Base-by-base conservation (phyloP, 2,329 filamentous ascomycete genomes). In the Daldinia sp. region DNA sequence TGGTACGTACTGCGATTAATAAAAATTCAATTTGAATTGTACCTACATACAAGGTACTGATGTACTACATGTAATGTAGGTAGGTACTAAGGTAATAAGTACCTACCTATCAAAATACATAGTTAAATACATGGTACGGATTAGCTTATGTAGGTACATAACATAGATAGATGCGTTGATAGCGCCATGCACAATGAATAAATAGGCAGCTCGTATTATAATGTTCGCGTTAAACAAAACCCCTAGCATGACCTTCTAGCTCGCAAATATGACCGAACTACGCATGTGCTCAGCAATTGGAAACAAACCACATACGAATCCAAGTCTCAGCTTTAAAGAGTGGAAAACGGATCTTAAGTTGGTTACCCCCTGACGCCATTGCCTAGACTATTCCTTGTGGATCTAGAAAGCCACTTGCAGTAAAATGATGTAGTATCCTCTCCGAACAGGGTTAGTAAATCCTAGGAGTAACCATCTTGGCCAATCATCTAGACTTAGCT, bases 361-460 rank as follows among this genome's bases (percentile, higher is more conserved):
- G 46, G 42, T 48, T 28, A 26, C 35, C 50, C 42, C 37, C 54
- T 58, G 28, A 39, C 33, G 46, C 48, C n/a, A 55, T 48, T 50
- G 30, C 54, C 26, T 61, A 44, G 50, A 60, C 42, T 41, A 20
- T 48, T 51, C 23, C 48, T 56, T 48, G 64, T 48, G 51, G 53
- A 42, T 48, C 55, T 42, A 37, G 42, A 23, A 62, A 58, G 58
- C 48, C 50, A 58, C 44, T 58, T 30, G 46, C 18, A 58, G 54
- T 67, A 67, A 57, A 55, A 64, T 57, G 56, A 57, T 64, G 55
- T 42, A 51, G 44, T 12, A 48, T 48, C 4, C 15, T 13, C 23
- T 28, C 12, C 23, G 28, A 48, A 48, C 26, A 48, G 6, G 13
- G 44, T 15, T 48, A 48, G 44, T 26, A 12, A 28, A 48, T 48